phyloP scores from a whole-genome alignment of 2,329 filamentous ascomycete genomes.

The Botrytis byssoidea region DNA sequence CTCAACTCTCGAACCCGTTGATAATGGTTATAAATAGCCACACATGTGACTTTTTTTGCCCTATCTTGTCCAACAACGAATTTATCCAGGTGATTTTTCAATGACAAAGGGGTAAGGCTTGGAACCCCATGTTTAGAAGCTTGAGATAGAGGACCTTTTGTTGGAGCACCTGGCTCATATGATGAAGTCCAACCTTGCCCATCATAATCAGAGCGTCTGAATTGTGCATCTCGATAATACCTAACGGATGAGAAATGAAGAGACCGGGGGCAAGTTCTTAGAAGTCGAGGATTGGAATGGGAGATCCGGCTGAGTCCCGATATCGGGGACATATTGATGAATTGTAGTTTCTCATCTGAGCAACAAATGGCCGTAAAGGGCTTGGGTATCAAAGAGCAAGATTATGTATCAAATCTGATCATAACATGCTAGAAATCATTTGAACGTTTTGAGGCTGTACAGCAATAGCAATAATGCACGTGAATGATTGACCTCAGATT shows the following conservation, averaged over 20 bases:
- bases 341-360: slow-evolving; percentile 17
- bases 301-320: slow-evolving; percentile 15
- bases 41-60: slow-evolving; percentile 89
- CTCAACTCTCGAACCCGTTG: slow-evolving; percentile 77
- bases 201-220: slow-evolving; percentile 57
- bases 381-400: neutral
- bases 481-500: neutral
- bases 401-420: neutral
- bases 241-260: neutral
- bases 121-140: slow-evolving; percentile 55
- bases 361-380: neutral
- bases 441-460: neutral
- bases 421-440: neutral
- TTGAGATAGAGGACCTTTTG: slow-evolving; percentile 57
- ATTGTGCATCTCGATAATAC: slow-evolving; percentile 26
- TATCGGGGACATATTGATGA: slow-evolving; percentile 18
- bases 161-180: slow-evolving; percentile 62
- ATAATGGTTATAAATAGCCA: slow-evolving; percentile 96
- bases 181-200: slow-evolving; percentile 55
- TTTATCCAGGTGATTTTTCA: slow-evolving; percentile 90
- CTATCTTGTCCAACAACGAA: slow-evolving; percentile 96
- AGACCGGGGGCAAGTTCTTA: slow-evolving; percentile 13
- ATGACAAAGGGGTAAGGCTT: slow-evolving; percentile 61
- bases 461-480: slow-evolving; percentile 2
- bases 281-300: slow-evolving; percentile 23